Conservation (phyloP, 1,284 basidiomycete genomes). For the Ganoderma lucidum region DNA sequence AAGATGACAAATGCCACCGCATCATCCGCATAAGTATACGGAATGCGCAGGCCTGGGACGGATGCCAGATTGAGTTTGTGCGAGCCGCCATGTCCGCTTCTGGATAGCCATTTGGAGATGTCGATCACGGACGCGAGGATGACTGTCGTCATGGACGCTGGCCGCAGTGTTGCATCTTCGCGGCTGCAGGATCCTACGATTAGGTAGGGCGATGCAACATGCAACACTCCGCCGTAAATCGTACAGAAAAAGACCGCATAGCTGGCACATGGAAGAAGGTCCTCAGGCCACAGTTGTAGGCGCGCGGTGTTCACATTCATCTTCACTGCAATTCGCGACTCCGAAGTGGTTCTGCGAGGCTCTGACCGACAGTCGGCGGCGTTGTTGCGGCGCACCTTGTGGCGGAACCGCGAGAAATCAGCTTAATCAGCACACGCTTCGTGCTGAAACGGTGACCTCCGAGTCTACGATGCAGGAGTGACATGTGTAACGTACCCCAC, state of each 20-base stretch:
- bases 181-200: neutral
- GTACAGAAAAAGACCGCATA: neutral
- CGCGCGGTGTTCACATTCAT: neutral
- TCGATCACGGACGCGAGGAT: slow-evolving; percentile 4
- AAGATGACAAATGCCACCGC: neutral
- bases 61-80: slow-evolving; percentile 1
- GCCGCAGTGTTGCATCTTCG: neutral
- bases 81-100: neutral
- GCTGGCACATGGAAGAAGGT: neutral
- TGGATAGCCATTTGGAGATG: slow-evolving; percentile 3
- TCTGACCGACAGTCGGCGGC: neutral
- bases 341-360: neutral
- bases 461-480: neutral
- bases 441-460: neutral
- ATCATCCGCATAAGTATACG: neutral
- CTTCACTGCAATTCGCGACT: neutral
- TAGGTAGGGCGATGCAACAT: neutral
- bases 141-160: slow-evolving; percentile 5
- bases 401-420: neutral
- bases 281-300: neutral
- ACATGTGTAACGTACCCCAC: neutral
- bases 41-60: neutral
- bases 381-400: neutral
- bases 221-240: neutral
- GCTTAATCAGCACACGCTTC: neutral